Evolutionary conservation across 1,284 basidiomycete genomes (phyloP).

Genomic region (Pseudozyma sp.): DNA sequence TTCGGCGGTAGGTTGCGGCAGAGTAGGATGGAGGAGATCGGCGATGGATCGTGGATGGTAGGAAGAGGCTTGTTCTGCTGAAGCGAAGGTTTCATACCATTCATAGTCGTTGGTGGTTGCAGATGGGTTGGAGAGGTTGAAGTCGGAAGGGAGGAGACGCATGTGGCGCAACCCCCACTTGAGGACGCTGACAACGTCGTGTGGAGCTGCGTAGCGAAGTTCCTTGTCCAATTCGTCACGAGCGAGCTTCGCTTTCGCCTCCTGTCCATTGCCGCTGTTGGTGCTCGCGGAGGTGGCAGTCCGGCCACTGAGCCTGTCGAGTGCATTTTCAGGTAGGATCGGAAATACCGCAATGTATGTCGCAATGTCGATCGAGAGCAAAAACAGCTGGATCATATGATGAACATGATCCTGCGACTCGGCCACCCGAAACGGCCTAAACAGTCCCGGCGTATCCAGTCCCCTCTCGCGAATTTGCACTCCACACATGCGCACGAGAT

Average conservation of each 20-base stretch:
- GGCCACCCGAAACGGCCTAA: constrained; percentile 56
- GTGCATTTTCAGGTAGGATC: constrained; percentile 31
- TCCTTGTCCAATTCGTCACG: constrained; percentile 44
- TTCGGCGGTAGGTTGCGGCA: constrained; percentile 44
- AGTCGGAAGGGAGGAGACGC: constrained; percentile 40
- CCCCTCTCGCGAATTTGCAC: constrained; percentile 51
- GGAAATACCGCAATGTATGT: constrained; percentile 50
- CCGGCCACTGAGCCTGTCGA: constrained; percentile 22
- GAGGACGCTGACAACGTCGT: constrained; percentile 53
- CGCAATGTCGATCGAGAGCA: constrained; percentile 45
- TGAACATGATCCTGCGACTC: constrained; percentile 38
- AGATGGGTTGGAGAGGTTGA: constrained; percentile 12
- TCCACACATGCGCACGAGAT: constrained; percentile 43
- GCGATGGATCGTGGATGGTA: constrained; percentile 50
- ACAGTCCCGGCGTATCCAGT: constrained; percentile 57
- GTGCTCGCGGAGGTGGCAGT: neutral
- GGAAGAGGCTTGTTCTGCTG: constrained; percentile 27
- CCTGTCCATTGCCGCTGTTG: neutral
- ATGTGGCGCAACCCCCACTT: constrained; percentile 60
- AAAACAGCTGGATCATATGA: constrained; percentile 55
- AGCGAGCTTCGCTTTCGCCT: constrained; percentile 18
- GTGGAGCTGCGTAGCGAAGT: constrained; percentile 46
- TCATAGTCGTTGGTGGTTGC: constrained; percentile 13
- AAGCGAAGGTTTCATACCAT: constrained; percentile 57
- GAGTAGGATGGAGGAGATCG: constrained; percentile 38